phyloP scores from a whole-genome alignment of 441 rosid species.

The Bocquillonia castaneifolia region DNA sequence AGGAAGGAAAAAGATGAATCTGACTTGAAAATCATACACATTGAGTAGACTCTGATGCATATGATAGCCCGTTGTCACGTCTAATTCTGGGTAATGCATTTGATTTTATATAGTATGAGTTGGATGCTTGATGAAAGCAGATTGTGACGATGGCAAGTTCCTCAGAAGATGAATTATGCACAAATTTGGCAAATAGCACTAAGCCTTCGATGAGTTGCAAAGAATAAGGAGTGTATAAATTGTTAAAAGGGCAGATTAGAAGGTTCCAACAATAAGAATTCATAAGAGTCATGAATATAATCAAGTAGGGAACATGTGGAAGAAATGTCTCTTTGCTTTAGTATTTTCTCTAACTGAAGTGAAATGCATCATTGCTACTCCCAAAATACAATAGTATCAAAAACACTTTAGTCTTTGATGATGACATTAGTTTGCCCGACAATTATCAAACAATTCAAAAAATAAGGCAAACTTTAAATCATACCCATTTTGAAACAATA shows the following conservation, averaged over 20 bases:
- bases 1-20: too few relatives aligned
- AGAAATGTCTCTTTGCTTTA: neutral
- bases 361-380: neutral
- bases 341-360: neutral
- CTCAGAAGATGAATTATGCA: too few relatives aligned
- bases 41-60: too few relatives aligned
- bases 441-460: neutral
- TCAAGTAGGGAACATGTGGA: neutral
- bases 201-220: too few relatives aligned
- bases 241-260: neutral
- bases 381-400: neutral
- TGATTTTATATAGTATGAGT: too few relatives aligned
- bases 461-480: slow-evolving; percentile 18
- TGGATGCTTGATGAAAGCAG: too few relatives aligned
- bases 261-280: slow-evolving; percentile 5
- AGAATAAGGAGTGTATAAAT: neutral
- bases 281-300: neutral
- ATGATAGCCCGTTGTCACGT: too few relatives aligned
- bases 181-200: too few relatives aligned
- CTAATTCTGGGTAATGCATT: too few relatives aligned
- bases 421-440: slow-evolving; percentile 6
- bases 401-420: slow-evolving; percentile 9
- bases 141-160: too few relatives aligned
- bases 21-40: too few relatives aligned
- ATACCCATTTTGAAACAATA: slow-evolving; percentile 13